A percentile compares a stretch with the other conserved stretches of the same genome.
Conservation (phyloP, 148 eudicot species). For the Rhododendron vialii region DNA sequence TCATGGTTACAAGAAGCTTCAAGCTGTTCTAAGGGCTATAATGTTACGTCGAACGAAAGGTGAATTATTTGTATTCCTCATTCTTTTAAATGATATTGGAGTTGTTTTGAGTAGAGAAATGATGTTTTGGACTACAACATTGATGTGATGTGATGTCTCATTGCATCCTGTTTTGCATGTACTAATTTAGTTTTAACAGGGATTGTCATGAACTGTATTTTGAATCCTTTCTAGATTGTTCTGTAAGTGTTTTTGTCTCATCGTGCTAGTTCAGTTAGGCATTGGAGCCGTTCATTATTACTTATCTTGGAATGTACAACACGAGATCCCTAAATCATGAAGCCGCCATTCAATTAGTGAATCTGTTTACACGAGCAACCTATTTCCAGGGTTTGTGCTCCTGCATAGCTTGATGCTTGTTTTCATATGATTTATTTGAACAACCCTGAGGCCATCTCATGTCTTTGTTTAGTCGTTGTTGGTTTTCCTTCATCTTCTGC, state of each 20-base stretch:
- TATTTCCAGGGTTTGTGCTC: background rate
- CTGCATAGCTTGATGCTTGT: background rate
- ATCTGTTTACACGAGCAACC: background rate
- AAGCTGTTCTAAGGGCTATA: slow-evolving; percentile 73
- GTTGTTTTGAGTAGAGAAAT: background rate
- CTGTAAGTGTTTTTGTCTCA: background rate
- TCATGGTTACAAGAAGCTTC: slow-evolving; percentile 89
- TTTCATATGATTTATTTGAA: background rate
- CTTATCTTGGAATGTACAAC: background rate
- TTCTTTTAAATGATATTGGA: background rate
- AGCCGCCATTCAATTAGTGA: background rate
- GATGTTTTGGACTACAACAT: background rate
- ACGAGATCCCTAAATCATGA: background rate
- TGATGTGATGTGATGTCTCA: background rate
- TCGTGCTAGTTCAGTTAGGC: background rate
- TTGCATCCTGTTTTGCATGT: background rate
- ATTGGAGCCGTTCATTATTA: background rate
- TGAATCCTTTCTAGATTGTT: background rate
- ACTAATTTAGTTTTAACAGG: background rate
- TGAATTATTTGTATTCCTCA: slow-evolving; percentile 15
- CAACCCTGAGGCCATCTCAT: background rate
- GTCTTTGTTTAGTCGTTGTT: background rate
- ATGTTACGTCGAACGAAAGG: slow-evolving; percentile 99
- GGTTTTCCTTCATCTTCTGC: background rate
- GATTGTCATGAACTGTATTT: background rate